Evolutionary conservation across 148 eudicot species (phyloP), one percentile per base, ranked within the genome.

Genomic region (Persicaria tinctoria): DNA sequence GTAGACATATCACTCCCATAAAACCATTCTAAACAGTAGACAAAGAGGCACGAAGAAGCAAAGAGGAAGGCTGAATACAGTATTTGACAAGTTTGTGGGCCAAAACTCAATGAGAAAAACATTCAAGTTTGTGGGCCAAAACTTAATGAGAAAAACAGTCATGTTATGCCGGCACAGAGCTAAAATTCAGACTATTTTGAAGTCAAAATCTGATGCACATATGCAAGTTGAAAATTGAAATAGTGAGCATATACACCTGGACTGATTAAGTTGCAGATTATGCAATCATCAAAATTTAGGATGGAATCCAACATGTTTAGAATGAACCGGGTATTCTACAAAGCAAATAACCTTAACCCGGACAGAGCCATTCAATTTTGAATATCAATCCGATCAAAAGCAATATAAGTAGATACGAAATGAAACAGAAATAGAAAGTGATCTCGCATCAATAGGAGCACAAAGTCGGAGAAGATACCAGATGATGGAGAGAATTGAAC

Each of bases 401-500:
- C 62, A 27, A 20, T 60, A 20, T 20, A 27, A 60, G 23, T 45
- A 56, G 62, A 41, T 6, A 62, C 68, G 68, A 62, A 62, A 62
- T 32, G 45, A 27, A 53, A 73, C 73, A n/a, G 8, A 46, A 66
- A 53, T 27, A 10, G 11, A 23, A 56, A 79, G 47, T 11, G 17
- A 8, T 73, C 13, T 47, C 14, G 55, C 55, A 56, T 47, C 11
- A 5, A 10, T 14, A 73, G 59, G 27, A 20, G 57, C 41, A 32
- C 2, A 73, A 17, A 73, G 18, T 79, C 47, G 68, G 55, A 77
- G 64, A 32, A 50, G 18, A 38, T 44, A 91, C 97, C 87, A 96
- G 74, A 79, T 96, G 94, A 13, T 82, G 18, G 6, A 92, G 81
- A 5, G 99, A 92, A 23, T 85, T 32, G 82, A 96, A 96, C 14